Evolutionary conservation across 116 monocot genomes (phyloP), one percentile per base, ranked within the genome.

Genomic region (Zostera marina): DNA sequence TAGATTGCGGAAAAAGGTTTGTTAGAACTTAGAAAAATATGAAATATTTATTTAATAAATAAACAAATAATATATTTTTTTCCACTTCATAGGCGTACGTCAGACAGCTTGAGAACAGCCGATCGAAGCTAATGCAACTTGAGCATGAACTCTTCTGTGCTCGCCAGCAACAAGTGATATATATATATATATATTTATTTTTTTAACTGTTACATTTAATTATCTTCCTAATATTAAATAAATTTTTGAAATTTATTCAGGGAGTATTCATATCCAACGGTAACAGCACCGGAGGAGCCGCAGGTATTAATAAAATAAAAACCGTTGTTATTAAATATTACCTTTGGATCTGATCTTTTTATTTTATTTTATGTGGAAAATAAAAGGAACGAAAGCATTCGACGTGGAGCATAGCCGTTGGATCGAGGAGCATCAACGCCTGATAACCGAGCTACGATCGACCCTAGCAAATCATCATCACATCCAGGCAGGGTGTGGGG

Each of bases 341-440:
- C 12, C 20, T 12, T 20, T 20, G 20, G 19, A 21, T 17, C 2
- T 51, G 6, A 2, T 51, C 2, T 49, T 8, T 16, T 17, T 15
- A 49, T 7, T 20, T 51, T 51, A 21, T 13, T 51, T 51, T 51
- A 47, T n/a, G 47, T n/a, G 20, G 5, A 2, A 16, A 20, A 51
- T 51, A 13, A 9, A 51, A 90, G 90, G 74, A 15, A 67, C 76
- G 14, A 53, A 81, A 43, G 67, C 73, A 26, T 90, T 90, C 65
- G 90, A 90, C 60, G 26, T 81, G 74, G 90, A 90, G 44, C 84
- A 90, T 68, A 72, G 79, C 5, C 66, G 81, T 17, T 90, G 90
- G 90, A 73, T 84, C 17, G 84, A 84, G 9, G 81, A 84, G 16
- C 90, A 90, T 53, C 81, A 90, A 14, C 65, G 70, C 0, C 76